Evolutionary conservation across 306 rosid species (phyloP), one percentile per base, ranked within the genome.

Genomic region (Corylus americana): DNA sequence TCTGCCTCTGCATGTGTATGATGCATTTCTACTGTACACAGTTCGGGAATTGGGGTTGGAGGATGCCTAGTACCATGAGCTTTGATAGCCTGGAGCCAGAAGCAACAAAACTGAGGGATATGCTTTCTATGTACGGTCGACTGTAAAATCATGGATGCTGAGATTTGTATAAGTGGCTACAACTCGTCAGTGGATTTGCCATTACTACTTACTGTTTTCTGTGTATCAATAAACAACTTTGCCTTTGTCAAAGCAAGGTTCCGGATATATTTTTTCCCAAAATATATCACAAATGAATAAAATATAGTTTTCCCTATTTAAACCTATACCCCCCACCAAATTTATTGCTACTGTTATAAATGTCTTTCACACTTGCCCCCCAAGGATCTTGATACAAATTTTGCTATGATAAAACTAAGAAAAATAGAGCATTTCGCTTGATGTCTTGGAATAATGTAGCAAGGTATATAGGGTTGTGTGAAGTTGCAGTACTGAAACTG

Each of bases 31-130:
- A 12, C 45, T 16, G 55, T 37, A 58, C 77, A 74, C 85, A 94
- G 98, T 86, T 88, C 64, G 98, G 98, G 84, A 94, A 94, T 83
- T 94, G 98, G 98, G 83, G 94, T 79, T 94, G 97, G 98, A 89
- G 97, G 82, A 66, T 92, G 48, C 87, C 93, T 45, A 78, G 82
- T 82, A 85, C 93, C 70, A 55, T 77, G 85, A 90, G 90, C 89
- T 92, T 94, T 79, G 90, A 92, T 78, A 70, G 80, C 80, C 71
- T 92, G 94, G 90, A 94, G 58, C 54, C 74, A 53, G 97, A 94
- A 83, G 91, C 97, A 29, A 79, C 68, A 27, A 88, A 83, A 77
- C 87, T 92, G 81, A 86, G 84, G 88, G 87, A 81, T 44, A 61
- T 87, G 89, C 83, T 90, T 57, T 90, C 85, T 10, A 79, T 81